phyloP scores from a whole-genome alignment of 805 yeast genomes.

The Zygosaccharomyces rouxii region DNA sequence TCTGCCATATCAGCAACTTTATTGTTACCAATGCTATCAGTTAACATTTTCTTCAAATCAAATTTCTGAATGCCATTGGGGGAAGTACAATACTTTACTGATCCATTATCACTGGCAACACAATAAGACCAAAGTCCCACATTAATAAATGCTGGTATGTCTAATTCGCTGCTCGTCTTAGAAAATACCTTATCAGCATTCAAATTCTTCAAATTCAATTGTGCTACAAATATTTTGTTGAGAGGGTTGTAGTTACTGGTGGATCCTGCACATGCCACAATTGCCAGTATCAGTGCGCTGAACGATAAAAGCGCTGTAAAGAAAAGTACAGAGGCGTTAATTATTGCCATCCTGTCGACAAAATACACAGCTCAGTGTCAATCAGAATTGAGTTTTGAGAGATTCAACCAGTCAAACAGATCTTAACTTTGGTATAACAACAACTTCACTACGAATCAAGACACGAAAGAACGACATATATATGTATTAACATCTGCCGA shows the following conservation, averaged over 20 bases:
- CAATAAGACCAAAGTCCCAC: conserved; percentile 68
- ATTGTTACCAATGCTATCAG: conserved; percentile 31
- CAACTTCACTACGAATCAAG: not conserved
- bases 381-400: too few species aligned
- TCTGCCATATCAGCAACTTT: conserved; percentile 17
- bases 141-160: conserved; percentile 43
- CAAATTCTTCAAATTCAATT: conserved; percentile 41
- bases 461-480: not conserved
- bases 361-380: too few species aligned
- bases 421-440: too few species aligned
- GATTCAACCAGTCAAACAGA: too few species aligned
- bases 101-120: conserved; percentile 35
- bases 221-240: conserved; percentile 44
- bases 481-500: not conserved
- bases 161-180: conserved; percentile 18
- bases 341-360: conserved; percentile 9
- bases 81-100: conserved; percentile 26
- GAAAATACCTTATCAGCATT: conserved; percentile 18
- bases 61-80: conserved; percentile 31
- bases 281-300: conserved; percentile 44
- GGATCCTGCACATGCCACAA: conserved; percentile 52
- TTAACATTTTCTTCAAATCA: conserved; percentile 21
- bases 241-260: conserved; percentile 41
- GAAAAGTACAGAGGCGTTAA: conserved; percentile 20
- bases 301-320: conserved; percentile 33